Percentiles rank a stretch among this genome's conserved stretches.
Conservation (phyloP, 2,329 filamentous ascomycete genomes). For the Arthroderma sp. region DNA sequence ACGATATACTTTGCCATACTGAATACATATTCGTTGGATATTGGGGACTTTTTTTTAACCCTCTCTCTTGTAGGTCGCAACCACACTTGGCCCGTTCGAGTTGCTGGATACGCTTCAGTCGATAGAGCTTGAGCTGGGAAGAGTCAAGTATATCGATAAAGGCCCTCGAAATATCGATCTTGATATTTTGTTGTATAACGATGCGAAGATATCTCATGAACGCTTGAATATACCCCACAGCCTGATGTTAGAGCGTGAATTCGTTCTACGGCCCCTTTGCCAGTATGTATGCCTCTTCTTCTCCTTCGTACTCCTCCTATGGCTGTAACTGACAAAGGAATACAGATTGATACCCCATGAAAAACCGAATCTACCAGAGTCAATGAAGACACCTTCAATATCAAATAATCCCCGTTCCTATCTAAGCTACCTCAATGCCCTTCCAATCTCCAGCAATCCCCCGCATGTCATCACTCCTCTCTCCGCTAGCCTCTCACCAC, state of each 20-base stretch:
- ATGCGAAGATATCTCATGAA: constrained; percentile 51
- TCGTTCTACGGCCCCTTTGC: constrained; percentile 76
- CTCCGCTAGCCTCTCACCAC: constrained; percentile 31
- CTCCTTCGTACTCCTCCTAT: too few species aligned
- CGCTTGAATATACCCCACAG: constrained; percentile 75
- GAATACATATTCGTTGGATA: neutral
- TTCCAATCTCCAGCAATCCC: constrained; percentile 22
- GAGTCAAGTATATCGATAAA: constrained; percentile 78
- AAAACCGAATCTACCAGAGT: constrained; percentile 17
- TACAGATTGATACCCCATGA: constrained; percentile 7
- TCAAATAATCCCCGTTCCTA: constrained; percentile 20
- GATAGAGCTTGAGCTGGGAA: constrained; percentile 68
- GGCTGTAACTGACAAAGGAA: neutral
- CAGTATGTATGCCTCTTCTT: constrained; percentile 20
- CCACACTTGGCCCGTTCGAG: constrained; percentile 57
- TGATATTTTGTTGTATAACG: constrained; percentile 75
- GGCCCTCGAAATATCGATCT: constrained; percentile 90
- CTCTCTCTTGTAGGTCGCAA: constrained; percentile 53
- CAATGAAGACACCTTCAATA: constrained; percentile 22
- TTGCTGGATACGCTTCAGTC: constrained; percentile 70
- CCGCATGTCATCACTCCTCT: constrained; percentile 29
- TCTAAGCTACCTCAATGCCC: constrained; percentile 21
- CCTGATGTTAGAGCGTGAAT: constrained; percentile 79
- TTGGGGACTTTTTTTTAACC: neutral
- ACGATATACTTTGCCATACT: too few species aligned